Conservation (phyloP, 139 green algal species). For the Picochlorum sp. region DNA sequence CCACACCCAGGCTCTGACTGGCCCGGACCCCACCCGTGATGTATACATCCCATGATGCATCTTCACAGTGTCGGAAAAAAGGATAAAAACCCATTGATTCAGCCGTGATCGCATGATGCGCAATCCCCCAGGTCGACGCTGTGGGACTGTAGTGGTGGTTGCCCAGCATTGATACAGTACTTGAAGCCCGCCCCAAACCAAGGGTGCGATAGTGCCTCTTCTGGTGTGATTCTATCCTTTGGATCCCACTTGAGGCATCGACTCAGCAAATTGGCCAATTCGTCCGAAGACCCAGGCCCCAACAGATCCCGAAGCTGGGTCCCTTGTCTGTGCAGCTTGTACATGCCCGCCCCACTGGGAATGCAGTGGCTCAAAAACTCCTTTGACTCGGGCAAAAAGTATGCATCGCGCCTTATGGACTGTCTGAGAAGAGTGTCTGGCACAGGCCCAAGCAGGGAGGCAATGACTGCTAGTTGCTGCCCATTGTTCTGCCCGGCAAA, state of each 20-base stretch:
- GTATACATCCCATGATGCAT: no score
- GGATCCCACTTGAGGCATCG: slow-evolving; percentile 64
- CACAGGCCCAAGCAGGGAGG: slow-evolving; percentile 71
- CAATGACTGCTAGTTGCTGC: slow-evolving; percentile 80
- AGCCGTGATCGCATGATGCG: neutral
- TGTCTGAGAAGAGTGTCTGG: slow-evolving; percentile 50
- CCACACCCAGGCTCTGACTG: no score
- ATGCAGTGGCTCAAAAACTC: no score
- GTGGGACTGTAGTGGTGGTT: no score
- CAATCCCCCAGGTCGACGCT: neutral
- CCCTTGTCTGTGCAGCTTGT: neutral
- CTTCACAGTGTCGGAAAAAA: no score
- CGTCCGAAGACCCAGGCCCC: neutral
- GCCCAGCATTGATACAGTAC: no score
- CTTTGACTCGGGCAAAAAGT: slow-evolving; percentile 41
- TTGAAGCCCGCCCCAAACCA: slow-evolving; percentile 26
- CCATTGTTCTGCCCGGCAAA: slow-evolving; percentile 56
- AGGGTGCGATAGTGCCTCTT: slow-evolving; percentile 70
- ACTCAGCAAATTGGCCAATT: slow-evolving; percentile 31
- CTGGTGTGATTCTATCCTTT: slow-evolving; percentile 35
- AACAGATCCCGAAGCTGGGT: slow-evolving; percentile 3
- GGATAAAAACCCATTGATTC: neutral
- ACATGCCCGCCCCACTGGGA: neutral
- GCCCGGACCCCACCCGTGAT: no score
- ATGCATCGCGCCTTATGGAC: slow-evolving; percentile 59